Conservation (phyloP, 371 early-diverging fungal genomes). For the Coemansia sp. region DNA sequence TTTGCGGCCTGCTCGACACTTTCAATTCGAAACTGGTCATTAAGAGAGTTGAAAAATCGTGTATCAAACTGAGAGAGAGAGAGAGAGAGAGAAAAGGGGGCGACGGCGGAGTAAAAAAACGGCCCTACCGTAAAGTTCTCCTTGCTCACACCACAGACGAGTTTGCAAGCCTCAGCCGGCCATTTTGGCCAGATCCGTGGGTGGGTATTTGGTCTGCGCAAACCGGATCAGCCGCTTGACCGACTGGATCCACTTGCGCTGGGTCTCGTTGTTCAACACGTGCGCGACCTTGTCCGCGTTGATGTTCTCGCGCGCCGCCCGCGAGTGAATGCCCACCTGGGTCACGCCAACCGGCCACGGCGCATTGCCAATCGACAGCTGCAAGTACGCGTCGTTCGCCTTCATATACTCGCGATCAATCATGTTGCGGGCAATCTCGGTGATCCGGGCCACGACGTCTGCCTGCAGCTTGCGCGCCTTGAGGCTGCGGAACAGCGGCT, state of each 20-base stretch:
- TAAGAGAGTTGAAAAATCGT: too few relatives aligned
- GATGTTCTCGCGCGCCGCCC: constrained; percentile 96
- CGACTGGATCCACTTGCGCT: constrained; percentile 98
- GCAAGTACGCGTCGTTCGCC: constrained; percentile 93
- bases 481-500: constrained; percentile 84
- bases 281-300: constrained; percentile 93
- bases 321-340: constrained; percentile 87
- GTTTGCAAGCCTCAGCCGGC: constrained; percentile 18
- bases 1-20: too few relatives aligned
- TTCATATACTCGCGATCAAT: constrained; percentile 85
- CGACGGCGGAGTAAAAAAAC: too few relatives aligned
- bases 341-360: constrained; percentile 97
- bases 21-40: too few relatives aligned
- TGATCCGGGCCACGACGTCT: constrained; percentile 83
- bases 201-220: constrained; percentile 90
- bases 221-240: constrained; percentile 96
- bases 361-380: constrained; percentile 94
- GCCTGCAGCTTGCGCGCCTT: constrained; percentile 72
- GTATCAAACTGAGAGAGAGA: too few relatives aligned
- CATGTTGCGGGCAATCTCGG: constrained; percentile 84
- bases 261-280: constrained; percentile 96
- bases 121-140: too few relatives aligned
- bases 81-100: too few relatives aligned
- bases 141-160: neutral
- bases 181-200: constrained; percentile 65